Evolutionary conservation across 345 rosid genomes (phyloP).

Genomic region (Turritis glabra): DNA sequence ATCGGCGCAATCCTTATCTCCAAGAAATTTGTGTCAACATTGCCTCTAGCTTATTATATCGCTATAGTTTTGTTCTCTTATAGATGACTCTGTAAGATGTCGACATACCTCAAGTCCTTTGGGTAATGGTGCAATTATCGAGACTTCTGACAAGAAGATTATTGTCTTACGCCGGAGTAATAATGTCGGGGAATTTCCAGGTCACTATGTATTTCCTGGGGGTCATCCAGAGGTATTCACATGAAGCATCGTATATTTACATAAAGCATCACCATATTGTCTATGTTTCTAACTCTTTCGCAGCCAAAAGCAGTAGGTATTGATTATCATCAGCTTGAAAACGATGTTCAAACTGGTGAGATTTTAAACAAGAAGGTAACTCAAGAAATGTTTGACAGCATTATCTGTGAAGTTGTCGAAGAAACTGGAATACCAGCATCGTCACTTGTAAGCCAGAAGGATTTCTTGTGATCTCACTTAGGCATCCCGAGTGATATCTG

Average conservation of each 20-base stretch:
- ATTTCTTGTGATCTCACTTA: background rate
- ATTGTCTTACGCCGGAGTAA: constrained; percentile 73
- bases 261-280: background rate
- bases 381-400: constrained; percentile 79
- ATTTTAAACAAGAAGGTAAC: constrained; percentile 53
- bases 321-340: constrained; percentile 38
- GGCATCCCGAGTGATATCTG: background rate
- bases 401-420: constrained; percentile 77
- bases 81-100: constrained; percentile 67
- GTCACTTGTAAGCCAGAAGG: constrained; percentile 58
- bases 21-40: background rate
- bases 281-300: background rate
- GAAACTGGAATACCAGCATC: constrained; percentile 83
- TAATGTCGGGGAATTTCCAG: constrained; percentile 93
- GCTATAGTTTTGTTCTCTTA: constrained; percentile 10
- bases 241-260: background rate
- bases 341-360: constrained; percentile 27
- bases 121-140: constrained; percentile 80
- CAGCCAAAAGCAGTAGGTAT: constrained; percentile 75
- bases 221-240: constrained; percentile 86
- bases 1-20: background rate
- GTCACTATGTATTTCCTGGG: constrained; percentile 87
- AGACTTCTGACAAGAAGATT: constrained; percentile 72
- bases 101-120: constrained; percentile 80
- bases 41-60: constrained; percentile 12